Evolutionary conservation across 371 early-diverging fungal species (phyloP).

Genomic region (Lichtheimia corymbifera): DNA sequence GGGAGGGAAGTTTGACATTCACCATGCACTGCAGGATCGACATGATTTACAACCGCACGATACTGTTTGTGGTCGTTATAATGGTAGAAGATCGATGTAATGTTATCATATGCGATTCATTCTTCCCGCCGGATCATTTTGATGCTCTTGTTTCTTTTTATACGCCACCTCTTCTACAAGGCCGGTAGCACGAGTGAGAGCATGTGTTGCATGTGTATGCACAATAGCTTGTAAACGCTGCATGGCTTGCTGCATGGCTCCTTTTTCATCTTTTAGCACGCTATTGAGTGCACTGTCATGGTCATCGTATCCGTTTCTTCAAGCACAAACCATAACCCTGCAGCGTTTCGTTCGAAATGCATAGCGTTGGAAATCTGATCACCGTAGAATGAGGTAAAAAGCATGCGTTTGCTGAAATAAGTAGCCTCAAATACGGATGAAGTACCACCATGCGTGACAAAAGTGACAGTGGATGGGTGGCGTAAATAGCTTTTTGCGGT

Average conservation of each 20-base stretch:
- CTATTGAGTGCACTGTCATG: background rate
- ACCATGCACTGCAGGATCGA: too few species aligned
- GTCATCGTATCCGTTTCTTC: too few species aligned
- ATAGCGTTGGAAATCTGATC: conserved; percentile 27
- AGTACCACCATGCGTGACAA: conserved; percentile 45
- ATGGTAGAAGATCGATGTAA: too few species aligned
- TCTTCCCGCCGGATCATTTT: too few species aligned
- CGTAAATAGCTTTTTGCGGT: conserved; percentile 42
- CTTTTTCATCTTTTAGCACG: background rate
- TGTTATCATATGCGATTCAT: too few species aligned
- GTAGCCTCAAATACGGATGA: conserved; percentile 34
- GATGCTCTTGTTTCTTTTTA: too few species aligned
- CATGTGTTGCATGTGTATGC: conserved; percentile 21
- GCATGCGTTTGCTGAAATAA: conserved; percentile 28
- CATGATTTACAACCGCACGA: too few species aligned
- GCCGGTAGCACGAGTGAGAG: conserved; percentile 22
- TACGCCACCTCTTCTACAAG: conserved; percentile 26
- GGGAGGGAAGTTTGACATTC: too few species aligned
- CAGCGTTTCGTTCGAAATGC: too few species aligned
- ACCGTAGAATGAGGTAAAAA: conserved; percentile 36
- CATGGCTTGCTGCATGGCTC: conserved; percentile 3
- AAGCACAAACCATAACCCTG: too few species aligned
- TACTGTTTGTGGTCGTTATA: too few species aligned
- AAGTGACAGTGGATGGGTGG: conserved; percentile 33
- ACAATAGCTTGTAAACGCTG: conserved; percentile 16